Evolutionary conservation across 306 rosid species (phyloP), one percentile per base, ranked within the genome.

Genomic region (Carpinus fangiana): DNA sequence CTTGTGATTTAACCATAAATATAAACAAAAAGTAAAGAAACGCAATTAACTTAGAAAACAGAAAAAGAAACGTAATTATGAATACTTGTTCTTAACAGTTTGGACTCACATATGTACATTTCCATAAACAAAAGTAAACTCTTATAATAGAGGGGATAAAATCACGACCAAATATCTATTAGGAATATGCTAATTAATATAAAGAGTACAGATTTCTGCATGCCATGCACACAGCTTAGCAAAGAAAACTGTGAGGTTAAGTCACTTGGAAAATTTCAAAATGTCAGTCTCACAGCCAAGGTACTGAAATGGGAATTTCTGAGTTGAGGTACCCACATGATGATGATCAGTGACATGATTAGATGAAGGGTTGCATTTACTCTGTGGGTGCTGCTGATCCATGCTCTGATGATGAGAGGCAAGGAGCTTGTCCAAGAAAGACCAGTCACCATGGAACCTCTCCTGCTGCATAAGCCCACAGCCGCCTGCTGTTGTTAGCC

Each of bases 391-490:
- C 31, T 81, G 82, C 18, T 72, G 87, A 6, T 80, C 76, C n/a
- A 72, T 73, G 55, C 72, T 74, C 17, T 82, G 82, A 38, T 83
- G 73, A 51, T 81, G 74, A 14, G 91, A 88, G 21, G 93, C 84
- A 20, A 95, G 92, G 12, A 95, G 88, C 87, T 93, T 95, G 75
- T 92, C 96, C 92, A 92, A 89, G 85, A 95, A 95, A 1, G 96
- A 88, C 98, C 98, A 95, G 41, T 92, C 96, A 48, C 90, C 89
- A 64, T 43, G 71, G 75, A 86, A 81, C 70, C 96, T 88, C 64
- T 89, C 82, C 51, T 77, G 92, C 5, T 75, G 91, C 28, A 76
- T 80, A 38, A 75, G 78, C 74, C 90, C 90, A 80, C 76, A 82
- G 7, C 54, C 73, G 43, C 43, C 43, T 6, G 45, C 7, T 9